phyloP scores from a whole-genome alignment of 495 filamentous ascomycete genomes.

The Trichoderma reesei region DNA sequence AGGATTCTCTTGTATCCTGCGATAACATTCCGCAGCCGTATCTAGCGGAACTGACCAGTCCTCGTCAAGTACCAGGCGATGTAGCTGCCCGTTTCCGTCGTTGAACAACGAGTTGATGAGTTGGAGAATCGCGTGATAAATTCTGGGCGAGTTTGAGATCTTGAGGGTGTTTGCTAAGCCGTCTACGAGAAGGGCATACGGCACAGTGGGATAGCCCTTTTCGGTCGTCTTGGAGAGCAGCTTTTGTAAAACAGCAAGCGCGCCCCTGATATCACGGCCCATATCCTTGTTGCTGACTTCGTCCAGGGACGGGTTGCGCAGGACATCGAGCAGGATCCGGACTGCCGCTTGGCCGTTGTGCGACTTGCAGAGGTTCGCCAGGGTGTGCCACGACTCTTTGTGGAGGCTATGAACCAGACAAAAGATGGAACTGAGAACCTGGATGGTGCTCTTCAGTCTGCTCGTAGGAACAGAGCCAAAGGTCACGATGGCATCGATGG shows the following conservation, averaged over 20 bases:
- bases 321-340: conserved; percentile 51
- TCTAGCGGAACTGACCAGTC: conserved; percentile 44
- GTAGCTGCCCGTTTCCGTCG: conserved; percentile 30
- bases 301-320: conserved; percentile 42
- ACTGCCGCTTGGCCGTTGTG: conserved; percentile 66
- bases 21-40: conserved; percentile 33
- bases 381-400: conserved; percentile 63
- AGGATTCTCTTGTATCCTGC: conserved; percentile 21
- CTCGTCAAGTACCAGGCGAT: conserved; percentile 39
- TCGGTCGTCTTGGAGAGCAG: conserved; percentile 47
- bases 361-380: conserved; percentile 69
- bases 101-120: conserved; percentile 42
- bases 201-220: conserved; percentile 53
- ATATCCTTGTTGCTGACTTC: conserved; percentile 45
- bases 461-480: conserved; percentile 64
- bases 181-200: conserved; percentile 45
- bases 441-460: conserved; percentile 59
- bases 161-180: conserved; percentile 50
- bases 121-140: conserved; percentile 45
- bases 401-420: conserved; percentile 59
- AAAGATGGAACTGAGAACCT: conserved; percentile 75
- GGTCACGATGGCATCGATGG: conserved; percentile 72
- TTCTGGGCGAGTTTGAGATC: conserved; percentile 40
- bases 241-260: conserved; percentile 59
- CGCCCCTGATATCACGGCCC: conserved; percentile 49